Conservation (phyloP, 106 monocot genomes). For the Dendrobium chrysotoxum region DNA sequence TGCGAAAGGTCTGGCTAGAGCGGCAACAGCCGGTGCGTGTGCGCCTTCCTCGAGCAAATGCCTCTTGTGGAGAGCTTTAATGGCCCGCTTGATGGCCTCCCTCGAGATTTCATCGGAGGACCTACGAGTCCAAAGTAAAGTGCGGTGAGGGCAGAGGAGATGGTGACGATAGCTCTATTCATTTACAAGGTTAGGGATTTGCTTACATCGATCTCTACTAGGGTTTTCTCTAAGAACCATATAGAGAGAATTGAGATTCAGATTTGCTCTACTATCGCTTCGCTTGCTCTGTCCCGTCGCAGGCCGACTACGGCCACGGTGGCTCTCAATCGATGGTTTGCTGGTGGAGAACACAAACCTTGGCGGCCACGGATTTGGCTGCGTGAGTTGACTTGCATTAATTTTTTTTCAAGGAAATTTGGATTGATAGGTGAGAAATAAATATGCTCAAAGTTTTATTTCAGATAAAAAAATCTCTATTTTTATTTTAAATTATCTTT, state of each 20-base stretch:
- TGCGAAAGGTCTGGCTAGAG: constrained; percentile 63
- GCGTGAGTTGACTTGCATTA: no score
- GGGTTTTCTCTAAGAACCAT: background rate
- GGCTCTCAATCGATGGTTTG: background rate
- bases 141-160: background rate
- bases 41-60: constrained; percentile 88
- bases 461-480: no score
- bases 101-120: constrained; percentile 33
- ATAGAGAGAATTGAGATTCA: background rate
- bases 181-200: background rate
- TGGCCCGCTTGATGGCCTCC: constrained; percentile 57
- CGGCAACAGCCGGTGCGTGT: constrained; percentile 63
- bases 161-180: background rate
- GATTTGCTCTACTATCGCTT: background rate
- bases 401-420: no score
- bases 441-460: no score
- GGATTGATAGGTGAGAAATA: no score
- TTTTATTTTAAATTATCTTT: no score
- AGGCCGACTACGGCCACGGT: background rate
- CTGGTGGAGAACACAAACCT: no score
- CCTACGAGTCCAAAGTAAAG: constrained; percentile 4
- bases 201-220: constrained; percentile 6
- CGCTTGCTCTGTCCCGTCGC: background rate
- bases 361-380: no score
- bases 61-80: constrained; percentile 59